phyloP scores from a whole-genome alignment of 805 yeast species.

The Metschnikowia henanensis region DNA sequence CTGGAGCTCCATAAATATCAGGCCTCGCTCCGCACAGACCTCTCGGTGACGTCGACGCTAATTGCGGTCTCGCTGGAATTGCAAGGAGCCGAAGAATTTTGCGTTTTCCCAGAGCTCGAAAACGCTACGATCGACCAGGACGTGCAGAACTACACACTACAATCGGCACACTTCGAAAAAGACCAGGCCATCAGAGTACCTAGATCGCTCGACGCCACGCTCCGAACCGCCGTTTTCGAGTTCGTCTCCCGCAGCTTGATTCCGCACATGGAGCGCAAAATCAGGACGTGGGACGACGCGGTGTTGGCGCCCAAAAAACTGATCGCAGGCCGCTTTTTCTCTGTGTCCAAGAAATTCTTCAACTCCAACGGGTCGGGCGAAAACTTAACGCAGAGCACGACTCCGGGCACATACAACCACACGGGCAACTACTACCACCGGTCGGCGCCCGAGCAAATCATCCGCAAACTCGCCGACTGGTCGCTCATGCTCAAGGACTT shows the following conservation, averaged over 20 bases:
- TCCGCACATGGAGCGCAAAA: conserved; percentile 84
- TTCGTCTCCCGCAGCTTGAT: conserved; percentile 51
- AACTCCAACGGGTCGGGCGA: conserved; percentile 29
- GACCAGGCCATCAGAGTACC: conserved; percentile 25
- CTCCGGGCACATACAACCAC: conserved; percentile 43
- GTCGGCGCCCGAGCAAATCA: conserved; percentile 65
- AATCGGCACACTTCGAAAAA: conserved; percentile 6
- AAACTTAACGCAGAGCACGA: conserved; percentile 5
- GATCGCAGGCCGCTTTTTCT: conserved; percentile 69
- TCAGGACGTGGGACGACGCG: conserved; percentile 84
- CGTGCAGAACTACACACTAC: conserved; percentile 37
- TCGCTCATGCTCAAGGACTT: conserved; percentile 88
- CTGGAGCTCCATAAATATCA: conserved; percentile 38
- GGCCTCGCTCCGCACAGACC: conserved; percentile 23
- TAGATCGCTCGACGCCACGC: conserved; percentile 37
- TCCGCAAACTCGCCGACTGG: conserved; percentile 90
- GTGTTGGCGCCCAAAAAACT: conserved; percentile 75
- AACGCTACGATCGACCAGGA: conserved; percentile 53
- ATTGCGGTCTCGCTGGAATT: conserved; percentile 24
- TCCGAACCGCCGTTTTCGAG: conserved; percentile 45
- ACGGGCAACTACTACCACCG: conserved; percentile 60
- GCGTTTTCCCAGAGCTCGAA: conserved; percentile 22
- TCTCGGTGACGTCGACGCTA: conserved; percentile 30
- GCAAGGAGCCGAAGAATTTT: conserved; percentile 5
- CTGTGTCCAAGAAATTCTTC: conserved; percentile 61